phyloP scores from a whole-genome alignment of 352 stramenopile genomes.

The Discostella stelligera region DNA sequence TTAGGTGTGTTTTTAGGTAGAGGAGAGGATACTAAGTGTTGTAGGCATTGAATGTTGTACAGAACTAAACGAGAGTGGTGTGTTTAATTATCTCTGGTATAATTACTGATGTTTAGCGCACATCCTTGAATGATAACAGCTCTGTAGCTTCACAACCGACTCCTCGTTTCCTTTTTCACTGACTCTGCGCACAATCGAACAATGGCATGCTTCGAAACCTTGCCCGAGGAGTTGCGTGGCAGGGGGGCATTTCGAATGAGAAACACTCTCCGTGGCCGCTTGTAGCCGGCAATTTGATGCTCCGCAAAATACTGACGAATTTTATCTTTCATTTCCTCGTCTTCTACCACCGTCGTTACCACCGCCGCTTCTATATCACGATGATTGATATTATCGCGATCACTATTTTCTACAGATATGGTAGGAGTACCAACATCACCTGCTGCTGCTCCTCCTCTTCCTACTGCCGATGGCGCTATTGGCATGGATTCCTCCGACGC shows the following conservation, averaged over 20 bases:
- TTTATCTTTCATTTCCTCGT: constrained; percentile 13
- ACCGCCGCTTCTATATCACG: too few species aligned
- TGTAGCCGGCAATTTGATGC: constrained; percentile 66
- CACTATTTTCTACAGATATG: background rate
- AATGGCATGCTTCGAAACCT: constrained; percentile 65
- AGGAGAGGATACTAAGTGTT: too few species aligned
- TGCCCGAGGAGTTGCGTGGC: constrained; percentile 73
- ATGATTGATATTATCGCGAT: background rate
- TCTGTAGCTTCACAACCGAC: background rate
- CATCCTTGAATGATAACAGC: background rate
- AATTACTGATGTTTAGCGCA: too few species aligned
- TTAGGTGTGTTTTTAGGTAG: too few species aligned
- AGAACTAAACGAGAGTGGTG: background rate
- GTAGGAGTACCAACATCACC: background rate
- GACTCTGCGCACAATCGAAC: background rate
- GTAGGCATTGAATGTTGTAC: too few species aligned
- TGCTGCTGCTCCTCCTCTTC: background rate
- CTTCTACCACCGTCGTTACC: constrained; percentile 5
- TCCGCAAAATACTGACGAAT: constrained; percentile 56
- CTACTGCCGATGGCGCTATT: background rate
- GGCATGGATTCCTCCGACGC: background rate
- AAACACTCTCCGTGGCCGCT: constrained; percentile 65
- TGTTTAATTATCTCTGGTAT: background rate
- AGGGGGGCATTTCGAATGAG: constrained; percentile 37
- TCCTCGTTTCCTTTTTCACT: background rate